Evolutionary conservation across 352 stramenopile species (phyloP), one percentile per base, ranked within the genome.

Genomic region (Pythium insidiosum): DNA sequence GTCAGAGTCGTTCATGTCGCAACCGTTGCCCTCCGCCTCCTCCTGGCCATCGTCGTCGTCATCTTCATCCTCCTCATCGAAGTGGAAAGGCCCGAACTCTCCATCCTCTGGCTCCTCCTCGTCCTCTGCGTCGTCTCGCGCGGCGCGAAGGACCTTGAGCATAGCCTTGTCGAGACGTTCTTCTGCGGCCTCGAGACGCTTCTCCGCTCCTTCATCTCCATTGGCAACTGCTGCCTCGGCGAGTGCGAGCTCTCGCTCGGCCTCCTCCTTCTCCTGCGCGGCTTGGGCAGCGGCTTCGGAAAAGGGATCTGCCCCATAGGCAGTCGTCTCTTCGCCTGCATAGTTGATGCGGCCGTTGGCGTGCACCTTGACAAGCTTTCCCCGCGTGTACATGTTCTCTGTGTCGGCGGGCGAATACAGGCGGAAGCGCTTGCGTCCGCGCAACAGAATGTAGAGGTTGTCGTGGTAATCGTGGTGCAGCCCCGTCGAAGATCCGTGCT

Each of bases 381-480:
- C 95, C 30, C 71, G 68, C 25, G 84, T 95, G 58, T 98, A 97
- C 88, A 99, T 95, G 43, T 79, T 62, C 9, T 85, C 53, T 5
- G 90, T 72, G 50, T 97, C 83, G 2, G 63, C 68, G 5, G 95
- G 95, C 37, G 74, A 90, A 61, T 94, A 98, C 25, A 99, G 60
- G 21, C 87, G 86, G 73, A 99, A 98, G 15, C 58, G 66, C 66
- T 99, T 99, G 40, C 67, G 78, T 19, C 96, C 96, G 25, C 77
- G 64, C 30, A 98, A 54, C 19, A 99, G 38, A 33, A 98, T 79
- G 68, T 99, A 99, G 21, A 99, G 56, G 58, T 99, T 99, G 73
- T 99, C 96, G 63, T 99, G 96, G 80, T 97, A 98, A 64, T 99
- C 96, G 56, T 99, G 96, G 66, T 99, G 96, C 25, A 99, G 73